Conservation (phyloP, 2,329 filamentous ascomycete species). For the Coniochaeta sp. region DNA sequence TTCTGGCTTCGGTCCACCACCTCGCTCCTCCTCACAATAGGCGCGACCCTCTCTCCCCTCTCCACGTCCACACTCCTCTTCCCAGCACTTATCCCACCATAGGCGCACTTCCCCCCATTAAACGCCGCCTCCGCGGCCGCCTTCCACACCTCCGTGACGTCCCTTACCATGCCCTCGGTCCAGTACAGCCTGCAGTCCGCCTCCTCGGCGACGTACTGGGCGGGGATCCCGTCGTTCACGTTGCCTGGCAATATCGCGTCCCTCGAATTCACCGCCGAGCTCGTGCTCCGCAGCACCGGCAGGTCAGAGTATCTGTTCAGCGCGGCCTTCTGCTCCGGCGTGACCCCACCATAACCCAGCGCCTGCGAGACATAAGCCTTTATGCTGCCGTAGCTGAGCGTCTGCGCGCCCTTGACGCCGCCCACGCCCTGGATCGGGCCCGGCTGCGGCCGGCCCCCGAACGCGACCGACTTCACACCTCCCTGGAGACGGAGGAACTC, state of each 20-base stretch:
- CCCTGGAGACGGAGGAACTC: conserved; percentile 45
- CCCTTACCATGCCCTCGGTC: conserved; percentile 39
- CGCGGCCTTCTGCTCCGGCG: conserved; percentile 19
- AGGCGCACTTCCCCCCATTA: conserved; percentile 30
- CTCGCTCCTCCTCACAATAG: background rate
- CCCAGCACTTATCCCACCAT: conserved; percentile 21
- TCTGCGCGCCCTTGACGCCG: conserved; percentile 43
- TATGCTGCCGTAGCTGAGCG: conserved; percentile 23
- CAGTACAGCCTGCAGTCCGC: conserved; percentile 44
- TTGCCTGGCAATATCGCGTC: conserved; percentile 29
- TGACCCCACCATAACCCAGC: conserved; percentile 11
- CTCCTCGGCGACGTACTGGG: conserved; percentile 40
- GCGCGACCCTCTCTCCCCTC: background rate
- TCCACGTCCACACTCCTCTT: background rate
- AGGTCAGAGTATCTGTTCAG: conserved; percentile 23
- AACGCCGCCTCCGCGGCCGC: conserved; percentile 31
- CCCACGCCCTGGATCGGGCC: conserved; percentile 47
- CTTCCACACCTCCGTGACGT: conserved; percentile 40
- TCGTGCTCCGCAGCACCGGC: conserved; percentile 23
- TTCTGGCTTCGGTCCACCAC: background rate
- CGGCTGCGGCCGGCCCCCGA: conserved; percentile 40
- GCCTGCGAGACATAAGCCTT: conserved; percentile 17
- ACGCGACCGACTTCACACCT: conserved; percentile 44
- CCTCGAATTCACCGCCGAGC: conserved; percentile 28
- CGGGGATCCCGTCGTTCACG: conserved; percentile 31